These are phyloP conservation scores for Scolecobasidium constrictum DNA, from an alignment of 2,329 filamentous ascomycete genomes.

Conservation along the genomic window DNA sequence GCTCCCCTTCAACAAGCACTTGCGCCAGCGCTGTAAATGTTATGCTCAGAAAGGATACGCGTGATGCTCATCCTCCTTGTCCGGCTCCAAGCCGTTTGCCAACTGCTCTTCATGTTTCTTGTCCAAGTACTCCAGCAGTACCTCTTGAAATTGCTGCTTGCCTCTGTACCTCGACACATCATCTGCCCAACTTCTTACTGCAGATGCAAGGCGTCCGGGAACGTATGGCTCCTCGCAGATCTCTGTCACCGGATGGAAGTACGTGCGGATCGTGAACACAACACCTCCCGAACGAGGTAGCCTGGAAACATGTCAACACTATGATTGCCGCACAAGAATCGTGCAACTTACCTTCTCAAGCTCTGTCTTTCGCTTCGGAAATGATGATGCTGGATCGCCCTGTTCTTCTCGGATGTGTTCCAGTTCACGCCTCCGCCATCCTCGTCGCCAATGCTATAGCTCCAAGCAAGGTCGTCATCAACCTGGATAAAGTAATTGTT, in stretches of 20 bases:
- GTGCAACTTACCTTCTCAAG: slow-evolving; percentile 40
- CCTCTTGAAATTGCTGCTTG: slow-evolving; percentile 58
- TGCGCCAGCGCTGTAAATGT: too few species aligned
- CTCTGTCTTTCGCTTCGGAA: slow-evolving; percentile 71
- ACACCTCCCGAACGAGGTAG: slow-evolving; percentile 35
- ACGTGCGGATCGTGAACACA: slow-evolving; percentile 70
- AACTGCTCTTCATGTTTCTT: slow-evolving; percentile 63
- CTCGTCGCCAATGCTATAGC: slow-evolving; percentile 62
- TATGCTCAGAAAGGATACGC: slow-evolving; percentile 49
- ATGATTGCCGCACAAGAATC: slow-evolving; percentile 31
- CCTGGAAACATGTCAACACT: slow-evolving; percentile 35
- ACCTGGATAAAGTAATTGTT: slow-evolving; percentile 89
- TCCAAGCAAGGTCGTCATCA: slow-evolving; percentile 68
- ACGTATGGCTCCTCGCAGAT: slow-evolving; percentile 64
- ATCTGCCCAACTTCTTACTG: slow-evolving; percentile 69
- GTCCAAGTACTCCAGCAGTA: slow-evolving; percentile 69
- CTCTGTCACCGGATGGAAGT: slow-evolving; percentile 61
- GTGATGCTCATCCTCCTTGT: slow-evolving; percentile 47
- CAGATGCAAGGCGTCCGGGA: slow-evolving; percentile 66
- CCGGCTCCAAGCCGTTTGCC: slow-evolving; percentile 50
- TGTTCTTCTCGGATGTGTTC: slow-evolving; percentile 66
- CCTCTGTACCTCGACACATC: slow-evolving; percentile 73
- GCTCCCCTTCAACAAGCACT: too few species aligned
- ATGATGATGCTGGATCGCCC: slow-evolving; percentile 59
- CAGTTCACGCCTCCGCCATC: slow-evolving; percentile 55